phyloP scores from a whole-genome alignment of 805 yeast genomes.

The Pichia kluyveri region DNA sequence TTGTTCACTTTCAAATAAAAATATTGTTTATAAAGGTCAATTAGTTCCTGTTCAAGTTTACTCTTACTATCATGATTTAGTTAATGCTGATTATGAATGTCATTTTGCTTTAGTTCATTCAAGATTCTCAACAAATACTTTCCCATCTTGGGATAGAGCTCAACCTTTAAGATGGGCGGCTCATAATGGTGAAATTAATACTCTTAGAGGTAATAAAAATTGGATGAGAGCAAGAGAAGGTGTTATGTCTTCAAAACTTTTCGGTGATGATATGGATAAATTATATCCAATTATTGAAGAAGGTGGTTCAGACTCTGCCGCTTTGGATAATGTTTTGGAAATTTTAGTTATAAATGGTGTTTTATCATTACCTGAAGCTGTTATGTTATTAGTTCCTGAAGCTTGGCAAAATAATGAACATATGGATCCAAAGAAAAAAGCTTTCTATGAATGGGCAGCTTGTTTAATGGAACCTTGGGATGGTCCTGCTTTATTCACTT shows the following conservation, averaged over 20 bases:
- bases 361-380: slow-evolving; percentile 88
- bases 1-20: slow-evolving; percentile 80
- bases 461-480: slow-evolving; percentile 99
- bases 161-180: slow-evolving; percentile 97
- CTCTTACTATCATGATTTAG: slow-evolving; percentile 86
- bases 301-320: slow-evolving; percentile 98
- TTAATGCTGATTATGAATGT: slow-evolving; percentile 85
- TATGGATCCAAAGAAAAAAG: slow-evolving; percentile 87
- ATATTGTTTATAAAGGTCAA: slow-evolving; percentile 96
- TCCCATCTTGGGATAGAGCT: slow-evolving; percentile 99
- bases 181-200: slow-evolving; percentile 97
- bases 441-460: slow-evolving; percentile 99
- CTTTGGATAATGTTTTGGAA: slow-evolving; percentile 92
- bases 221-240: slow-evolving; percentile 99
- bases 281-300: slow-evolving; percentile 94
- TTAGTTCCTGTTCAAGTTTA: slow-evolving; percentile 94
- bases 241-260: slow-evolving; percentile 78
- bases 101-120: slow-evolving; percentile 96
- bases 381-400: slow-evolving; percentile 95
- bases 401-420: slow-evolving; percentile 88
- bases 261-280: slow-evolving; percentile 86
- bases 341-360: slow-evolving; percentile 87
- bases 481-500: slow-evolving; percentile 95
- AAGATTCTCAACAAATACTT: slow-evolving; percentile 94
- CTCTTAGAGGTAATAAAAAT: slow-evolving; percentile 94